Conservation (phyloP, 305 asterid species). For the Caryopteris hybrid region DNA sequence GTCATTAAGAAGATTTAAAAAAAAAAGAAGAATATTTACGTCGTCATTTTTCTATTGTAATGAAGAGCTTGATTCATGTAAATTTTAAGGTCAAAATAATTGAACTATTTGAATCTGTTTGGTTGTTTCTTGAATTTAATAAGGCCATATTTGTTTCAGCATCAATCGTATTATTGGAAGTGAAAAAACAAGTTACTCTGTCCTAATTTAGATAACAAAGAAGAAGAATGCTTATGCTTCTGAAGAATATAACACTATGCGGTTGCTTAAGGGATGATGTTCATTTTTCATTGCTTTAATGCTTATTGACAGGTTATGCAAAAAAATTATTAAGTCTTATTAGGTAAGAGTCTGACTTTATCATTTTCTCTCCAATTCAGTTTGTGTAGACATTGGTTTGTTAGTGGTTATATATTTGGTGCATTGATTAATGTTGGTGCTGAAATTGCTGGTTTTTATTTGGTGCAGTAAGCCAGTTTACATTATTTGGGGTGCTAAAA, state of each 20-base stretch:
- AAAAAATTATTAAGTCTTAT: constrained; percentile 64
- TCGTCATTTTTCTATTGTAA: no score
- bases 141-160: background rate
- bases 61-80: no score
- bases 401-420: background rate
- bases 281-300: constrained; percentile 8
- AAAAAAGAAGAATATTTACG: no score
- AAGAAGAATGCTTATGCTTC: background rate
- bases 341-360: constrained; percentile 42
- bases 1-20: no score
- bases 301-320: constrained; percentile 76
- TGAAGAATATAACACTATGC: background rate
- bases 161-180: background rate
- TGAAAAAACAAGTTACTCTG: background rate
- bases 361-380: background rate
- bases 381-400: background rate
- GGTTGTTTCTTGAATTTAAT: background rate
- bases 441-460: background rate
- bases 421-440: background rate
- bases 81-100: no score
- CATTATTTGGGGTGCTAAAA: constrained; percentile 73
- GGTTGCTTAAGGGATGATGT: constrained; percentile 15
- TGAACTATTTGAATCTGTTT: background rate
- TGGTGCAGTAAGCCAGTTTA: constrained; percentile 90
- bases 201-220: background rate